These are phyloP conservation scores for Metschnikowia colocasiae DNA, from an alignment of 805 yeast genomes.

Conservation along the genomic window DNA sequence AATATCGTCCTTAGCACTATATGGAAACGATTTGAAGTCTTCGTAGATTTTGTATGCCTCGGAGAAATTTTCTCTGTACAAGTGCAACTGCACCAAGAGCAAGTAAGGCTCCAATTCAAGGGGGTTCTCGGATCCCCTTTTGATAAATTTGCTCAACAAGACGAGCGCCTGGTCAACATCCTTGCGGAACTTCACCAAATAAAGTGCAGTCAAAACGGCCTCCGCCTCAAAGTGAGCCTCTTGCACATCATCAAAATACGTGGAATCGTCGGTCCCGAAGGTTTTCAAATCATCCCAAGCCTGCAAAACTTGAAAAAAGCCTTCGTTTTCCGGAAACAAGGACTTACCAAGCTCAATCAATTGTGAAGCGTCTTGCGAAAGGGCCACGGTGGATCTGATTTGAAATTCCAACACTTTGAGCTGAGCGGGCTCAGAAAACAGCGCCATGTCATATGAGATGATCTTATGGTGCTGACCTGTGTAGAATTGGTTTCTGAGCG, in stretches of 20 bases:
- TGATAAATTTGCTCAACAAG: slow-evolving; percentile 28
- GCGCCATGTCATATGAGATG: slow-evolving; percentile 33
- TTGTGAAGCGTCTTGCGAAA: slow-evolving; percentile 36
- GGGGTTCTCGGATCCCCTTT: slow-evolving; percentile 14
- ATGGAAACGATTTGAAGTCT: slow-evolving; percentile 33
- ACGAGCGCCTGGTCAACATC: slow-evolving; percentile 37
- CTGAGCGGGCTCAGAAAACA: slow-evolving; percentile 36
- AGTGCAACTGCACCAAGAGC: slow-evolving; percentile 38
- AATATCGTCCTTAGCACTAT: slow-evolving; percentile 54
- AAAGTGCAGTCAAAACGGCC: slow-evolving; percentile 39
- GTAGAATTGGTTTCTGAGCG: slow-evolving; percentile 56
- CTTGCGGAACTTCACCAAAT: slow-evolving; percentile 34
- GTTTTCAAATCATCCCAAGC: slow-evolving; percentile 43
- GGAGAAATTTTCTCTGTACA: slow-evolving; percentile 34
- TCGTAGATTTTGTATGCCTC: slow-evolving; percentile 33
- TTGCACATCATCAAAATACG: slow-evolving; percentile 39
- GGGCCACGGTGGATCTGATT: slow-evolving; percentile 37
- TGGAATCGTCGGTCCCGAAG: slow-evolving; percentile 41
- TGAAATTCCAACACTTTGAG: slow-evolving; percentile 39
- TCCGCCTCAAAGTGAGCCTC: slow-evolving; percentile 36
- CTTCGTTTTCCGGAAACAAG: slow-evolving; percentile 33
- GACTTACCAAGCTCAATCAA: slow-evolving; percentile 35
- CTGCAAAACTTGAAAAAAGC: slow-evolving; percentile 33
- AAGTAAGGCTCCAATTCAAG: slow-evolving; percentile 41
- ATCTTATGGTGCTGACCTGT: slow-evolving; percentile 54